Evolutionary conservation across 805 yeast species (phyloP).

Genomic region (Ogataea parapolymorpha): DNA sequence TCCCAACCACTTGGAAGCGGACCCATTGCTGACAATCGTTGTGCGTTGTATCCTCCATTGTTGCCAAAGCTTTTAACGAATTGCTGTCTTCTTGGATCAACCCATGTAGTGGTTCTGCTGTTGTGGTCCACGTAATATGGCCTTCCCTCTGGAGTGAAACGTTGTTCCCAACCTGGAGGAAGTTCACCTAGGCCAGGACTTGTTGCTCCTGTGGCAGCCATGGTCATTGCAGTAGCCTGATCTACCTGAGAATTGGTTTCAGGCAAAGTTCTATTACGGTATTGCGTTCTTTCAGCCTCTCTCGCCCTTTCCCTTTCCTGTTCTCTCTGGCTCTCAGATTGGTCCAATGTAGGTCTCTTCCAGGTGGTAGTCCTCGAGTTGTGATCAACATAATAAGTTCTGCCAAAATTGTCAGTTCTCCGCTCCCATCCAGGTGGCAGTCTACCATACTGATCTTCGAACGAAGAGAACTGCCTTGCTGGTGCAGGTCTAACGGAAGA

Average conservation of each 20-base stretch:
- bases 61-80: slow-evolving; percentile 93
- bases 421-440: slow-evolving; percentile 99
- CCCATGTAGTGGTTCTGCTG: slow-evolving; percentile 99
- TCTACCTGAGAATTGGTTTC: slow-evolving; percentile 58
- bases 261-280: slow-evolving; percentile 86
- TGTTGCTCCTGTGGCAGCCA: slow-evolving; percentile 81
- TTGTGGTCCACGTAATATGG: slow-evolving; percentile 98
- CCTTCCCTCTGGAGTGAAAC: slow-evolving; percentile 97
- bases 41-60: slow-evolving; percentile 91
- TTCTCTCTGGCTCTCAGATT: slow-evolving; percentile 65
- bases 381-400: slow-evolving; percentile 97
- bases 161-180: slow-evolving; percentile 99
- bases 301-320: slow-evolving; percentile 63
- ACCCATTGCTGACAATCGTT: slow-evolving; percentile 95
- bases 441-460: slow-evolving; percentile 95
- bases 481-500: slow-evolving; percentile 26
- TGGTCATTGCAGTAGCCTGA: slow-evolving; percentile 40
- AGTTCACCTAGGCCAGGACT: slow-evolving; percentile 95
- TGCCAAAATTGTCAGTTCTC: slow-evolving; percentile 93
- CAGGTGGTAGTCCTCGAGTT: slow-evolving; percentile 98
- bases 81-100: slow-evolving; percentile 98
- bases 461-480: slow-evolving; percentile 74
- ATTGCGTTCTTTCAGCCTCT: slow-evolving; percentile 87
- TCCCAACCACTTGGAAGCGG: slow-evolving; percentile 99
- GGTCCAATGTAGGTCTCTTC: slow-evolving; percentile 90